Evolutionary conservation across 1,139 yeast species (phyloP).

Genomic region (Pichia sp.): DNA sequence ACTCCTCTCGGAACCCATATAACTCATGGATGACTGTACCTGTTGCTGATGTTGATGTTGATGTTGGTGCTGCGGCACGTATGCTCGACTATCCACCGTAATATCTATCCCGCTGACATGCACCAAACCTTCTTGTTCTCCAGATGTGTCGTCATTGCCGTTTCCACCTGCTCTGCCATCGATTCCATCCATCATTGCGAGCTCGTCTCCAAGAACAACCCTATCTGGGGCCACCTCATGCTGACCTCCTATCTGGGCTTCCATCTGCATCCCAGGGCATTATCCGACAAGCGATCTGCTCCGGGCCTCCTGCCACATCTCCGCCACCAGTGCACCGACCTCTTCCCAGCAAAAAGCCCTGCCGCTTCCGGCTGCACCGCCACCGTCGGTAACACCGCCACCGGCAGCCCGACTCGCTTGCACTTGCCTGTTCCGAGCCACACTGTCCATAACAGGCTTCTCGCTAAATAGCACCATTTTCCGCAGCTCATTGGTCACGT

Average conservation of each 20-base stretch:
- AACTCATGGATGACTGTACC: background rate
- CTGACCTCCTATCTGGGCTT: too few species aligned
- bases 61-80: too few species aligned
- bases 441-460: conserved; percentile 23
- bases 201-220: too few species aligned
- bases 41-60: background rate
- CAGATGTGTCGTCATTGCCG: too few species aligned
- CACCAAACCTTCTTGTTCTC: too few species aligned
- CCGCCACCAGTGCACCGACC: background rate
- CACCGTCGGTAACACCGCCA: background rate
- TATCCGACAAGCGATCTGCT: background rate
- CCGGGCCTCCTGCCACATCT: conserved; percentile 1
- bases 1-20: background rate
- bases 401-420: background rate
- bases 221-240: too few species aligned
- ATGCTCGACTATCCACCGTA: too few species aligned
- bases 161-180: too few species aligned
- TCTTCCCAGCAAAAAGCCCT: background rate
- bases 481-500: conserved; percentile 28
- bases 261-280: too few species aligned
- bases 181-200: too few species aligned
- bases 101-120: too few species aligned
- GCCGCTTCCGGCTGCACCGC: background rate
- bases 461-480: conserved; percentile 26
- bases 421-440: background rate